Conservation (phyloP, 2,329 filamentous ascomycete species). For the Sclerotinia glacialis region DNA sequence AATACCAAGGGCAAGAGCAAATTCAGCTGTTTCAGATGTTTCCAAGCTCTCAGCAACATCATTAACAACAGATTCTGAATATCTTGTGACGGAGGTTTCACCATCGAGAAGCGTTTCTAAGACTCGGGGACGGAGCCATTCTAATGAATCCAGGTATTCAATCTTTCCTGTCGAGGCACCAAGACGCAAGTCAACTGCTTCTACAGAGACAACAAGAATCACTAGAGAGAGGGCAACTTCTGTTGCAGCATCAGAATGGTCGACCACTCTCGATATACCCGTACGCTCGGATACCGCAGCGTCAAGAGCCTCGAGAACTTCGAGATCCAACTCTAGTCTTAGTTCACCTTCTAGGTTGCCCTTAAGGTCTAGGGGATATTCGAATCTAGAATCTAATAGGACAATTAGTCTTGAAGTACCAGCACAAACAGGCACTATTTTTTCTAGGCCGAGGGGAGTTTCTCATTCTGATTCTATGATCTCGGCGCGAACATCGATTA, state of each 20-base stretch:
- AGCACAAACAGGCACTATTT: neutral
- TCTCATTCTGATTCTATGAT: constrained; percentile 15
- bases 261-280: constrained; percentile 14
- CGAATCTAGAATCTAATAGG: constrained; percentile 11
- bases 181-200: constrained; percentile 8
- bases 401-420: neutral
- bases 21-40: neutral
- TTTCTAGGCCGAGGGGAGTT: neutral
- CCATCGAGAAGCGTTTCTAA: neutral
- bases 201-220: constrained; percentile 3
- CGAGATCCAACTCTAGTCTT: constrained; percentile 5
- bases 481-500: neutral
- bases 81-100: neutral
- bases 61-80: neutral
- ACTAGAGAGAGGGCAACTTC: constrained; percentile 10
- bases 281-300: neutral
- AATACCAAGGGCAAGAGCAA: constrained; percentile 1
- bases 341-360: neutral
- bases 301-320: neutral
- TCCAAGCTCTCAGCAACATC: neutral
- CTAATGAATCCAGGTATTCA: constrained; percentile 17
- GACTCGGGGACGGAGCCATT: constrained; percentile 8
- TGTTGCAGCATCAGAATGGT: constrained; percentile 8
- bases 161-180: constrained; percentile 12
- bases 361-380: neutral